Evolutionary conservation across 139 green algal species (phyloP).

Genomic region (Chlamydomonas applanata): DNA sequence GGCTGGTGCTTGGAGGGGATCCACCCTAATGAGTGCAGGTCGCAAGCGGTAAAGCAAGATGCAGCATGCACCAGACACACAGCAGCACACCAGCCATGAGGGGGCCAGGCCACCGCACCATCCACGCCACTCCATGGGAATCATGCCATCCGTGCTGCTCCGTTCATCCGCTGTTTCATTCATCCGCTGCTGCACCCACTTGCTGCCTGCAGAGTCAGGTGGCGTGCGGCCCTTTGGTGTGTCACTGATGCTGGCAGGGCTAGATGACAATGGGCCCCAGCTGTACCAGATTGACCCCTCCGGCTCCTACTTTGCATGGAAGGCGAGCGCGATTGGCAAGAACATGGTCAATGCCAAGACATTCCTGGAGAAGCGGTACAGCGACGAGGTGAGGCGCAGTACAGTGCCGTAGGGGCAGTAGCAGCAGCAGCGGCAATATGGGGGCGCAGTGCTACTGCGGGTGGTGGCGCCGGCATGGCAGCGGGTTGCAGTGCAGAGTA

Average conservation of each 20-base stretch:
- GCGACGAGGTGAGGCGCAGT: conserved; percentile 83
- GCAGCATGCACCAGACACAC: too few relatives aligned
- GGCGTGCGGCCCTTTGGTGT: conserved; percentile 98
- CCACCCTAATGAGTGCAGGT: too few relatives aligned
- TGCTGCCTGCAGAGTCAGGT: conserved; percentile 71
- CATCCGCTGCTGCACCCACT: background rate
- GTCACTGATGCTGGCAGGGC: conserved; percentile 93
- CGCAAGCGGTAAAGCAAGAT: too few relatives aligned
- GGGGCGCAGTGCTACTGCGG: too few relatives aligned
- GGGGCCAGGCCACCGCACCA: too few relatives aligned
- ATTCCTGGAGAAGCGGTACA: conserved; percentile 93
- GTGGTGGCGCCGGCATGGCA: too few relatives aligned
- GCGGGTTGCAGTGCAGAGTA: too few relatives aligned
- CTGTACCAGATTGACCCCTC: conserved; percentile 98
- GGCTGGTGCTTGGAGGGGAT: too few relatives aligned
- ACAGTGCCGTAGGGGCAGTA: too few relatives aligned
- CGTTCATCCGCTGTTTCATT: background rate
- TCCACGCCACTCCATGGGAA: too few relatives aligned
- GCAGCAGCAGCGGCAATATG: too few relatives aligned
- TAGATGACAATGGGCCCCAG: conserved; percentile 93
- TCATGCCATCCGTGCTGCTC: background rate
- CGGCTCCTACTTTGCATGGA: conserved; percentile 97
- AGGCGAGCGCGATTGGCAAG: conserved; percentile 96
- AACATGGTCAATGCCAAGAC: conserved; percentile 97
- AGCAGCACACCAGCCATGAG: too few relatives aligned